phyloP scores from a whole-genome alignment of 2,329 filamentous ascomycete species.

The Hymenoscyphus scutula region DNA sequence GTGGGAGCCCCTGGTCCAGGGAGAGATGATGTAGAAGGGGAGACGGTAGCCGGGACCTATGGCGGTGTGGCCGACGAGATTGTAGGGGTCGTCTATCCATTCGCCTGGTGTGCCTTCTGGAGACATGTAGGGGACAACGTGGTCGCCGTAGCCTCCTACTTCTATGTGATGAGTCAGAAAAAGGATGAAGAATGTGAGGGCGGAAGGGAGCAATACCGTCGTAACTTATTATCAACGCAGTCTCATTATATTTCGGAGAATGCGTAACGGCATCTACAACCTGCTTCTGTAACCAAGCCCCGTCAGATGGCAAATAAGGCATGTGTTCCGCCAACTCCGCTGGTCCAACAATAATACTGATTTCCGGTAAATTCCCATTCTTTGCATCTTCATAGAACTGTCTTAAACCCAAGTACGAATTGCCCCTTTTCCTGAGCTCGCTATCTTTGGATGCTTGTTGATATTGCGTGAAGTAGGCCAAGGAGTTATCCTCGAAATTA shows the following conservation, averaged over 20 bases:
- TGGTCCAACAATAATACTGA: slow-evolving; percentile 50
- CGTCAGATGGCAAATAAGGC: slow-evolving; percentile 51
- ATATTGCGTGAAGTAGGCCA: slow-evolving; percentile 45
- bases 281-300: slow-evolving; percentile 51
- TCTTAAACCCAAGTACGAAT: slow-evolving; percentile 38
- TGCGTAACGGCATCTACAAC: slow-evolving; percentile 50
- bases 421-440: slow-evolving; percentile 40
- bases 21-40: slow-evolving; percentile 55
- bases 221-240: slow-evolving; percentile 49
- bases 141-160: slow-evolving; percentile 54
- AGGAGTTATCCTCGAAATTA: slow-evolving; percentile 47
- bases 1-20: slow-evolving; percentile 52
- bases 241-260: slow-evolving; percentile 48
- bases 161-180: slow-evolving; percentile 35
- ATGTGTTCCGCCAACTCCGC: slow-evolving; percentile 51
- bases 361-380: slow-evolving; percentile 48
- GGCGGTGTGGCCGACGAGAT: slow-evolving; percentile 42
- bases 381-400: slow-evolving; percentile 49
- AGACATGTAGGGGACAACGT: slow-evolving; percentile 51
- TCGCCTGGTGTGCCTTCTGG: slow-evolving; percentile 49
- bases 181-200: neutral
- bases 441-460: slow-evolving; percentile 40
- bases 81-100: slow-evolving; percentile 49
- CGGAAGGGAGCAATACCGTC: slow-evolving; percentile 34
- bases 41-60: slow-evolving; percentile 49